phyloP scores from a whole-genome alignment of 2,329 filamentous ascomycete genomes.

The Xylariaceae sp. region DNA sequence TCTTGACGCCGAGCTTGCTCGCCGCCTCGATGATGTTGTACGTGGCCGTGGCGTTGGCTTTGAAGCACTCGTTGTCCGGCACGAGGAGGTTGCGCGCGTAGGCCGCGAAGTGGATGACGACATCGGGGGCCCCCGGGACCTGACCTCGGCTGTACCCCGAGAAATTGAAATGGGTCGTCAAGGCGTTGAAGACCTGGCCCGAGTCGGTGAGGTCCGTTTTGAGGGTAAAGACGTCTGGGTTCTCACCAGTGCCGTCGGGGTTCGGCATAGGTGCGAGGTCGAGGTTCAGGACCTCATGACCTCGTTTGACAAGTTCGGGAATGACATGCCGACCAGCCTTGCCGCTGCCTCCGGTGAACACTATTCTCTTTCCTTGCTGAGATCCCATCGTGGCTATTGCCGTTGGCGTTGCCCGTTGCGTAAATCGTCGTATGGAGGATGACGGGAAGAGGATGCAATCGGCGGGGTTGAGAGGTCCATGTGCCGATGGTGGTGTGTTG shows the following conservation, averaged over 20 bases:
- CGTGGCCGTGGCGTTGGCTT: constrained; percentile 48
- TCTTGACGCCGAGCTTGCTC: constrained; percentile 56
- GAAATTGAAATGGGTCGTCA: constrained; percentile 43
- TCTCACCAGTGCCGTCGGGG: constrained; percentile 3
- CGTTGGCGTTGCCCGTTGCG: too few species aligned
- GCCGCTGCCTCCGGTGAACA: constrained; percentile 32
- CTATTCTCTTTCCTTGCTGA: constrained; percentile 19
- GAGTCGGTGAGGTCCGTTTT: constrained; percentile 31
- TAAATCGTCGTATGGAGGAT: too few species aligned
- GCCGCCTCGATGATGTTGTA: constrained; percentile 63
- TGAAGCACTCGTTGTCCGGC: constrained; percentile 56
- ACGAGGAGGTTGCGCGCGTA: constrained; percentile 58
- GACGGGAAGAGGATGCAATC: too few species aligned
- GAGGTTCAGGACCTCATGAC: constrained; percentile 33
- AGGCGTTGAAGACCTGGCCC: constrained; percentile 34
- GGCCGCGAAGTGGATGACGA: constrained; percentile 59
- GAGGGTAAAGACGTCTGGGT: constrained; percentile 25
- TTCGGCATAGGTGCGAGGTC: constrained; percentile 28
- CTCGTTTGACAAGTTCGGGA: constrained; percentile 25
- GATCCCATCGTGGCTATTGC: neutral
- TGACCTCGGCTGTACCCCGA: constrained; percentile 23
- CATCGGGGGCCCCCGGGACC: constrained; percentile 46
- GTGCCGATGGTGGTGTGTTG: too few species aligned
- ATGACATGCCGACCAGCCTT: constrained; percentile 32
- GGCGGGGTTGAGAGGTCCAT: too few species aligned